Evolutionary conservation across 257 asterid species (phyloP).

Genomic region (Capsicum pubescens): DNA sequence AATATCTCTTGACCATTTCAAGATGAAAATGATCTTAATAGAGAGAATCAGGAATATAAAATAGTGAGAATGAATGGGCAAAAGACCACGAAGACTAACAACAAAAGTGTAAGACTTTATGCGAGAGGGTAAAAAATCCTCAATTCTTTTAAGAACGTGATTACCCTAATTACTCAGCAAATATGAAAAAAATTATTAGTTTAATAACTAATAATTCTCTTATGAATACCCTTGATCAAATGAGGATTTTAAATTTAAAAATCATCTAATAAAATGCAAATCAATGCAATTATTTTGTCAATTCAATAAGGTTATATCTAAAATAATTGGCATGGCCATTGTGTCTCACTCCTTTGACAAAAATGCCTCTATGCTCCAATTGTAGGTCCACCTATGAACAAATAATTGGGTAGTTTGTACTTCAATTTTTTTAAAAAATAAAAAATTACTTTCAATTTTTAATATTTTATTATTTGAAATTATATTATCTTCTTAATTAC

Average conservation of each 20-base stretch:
- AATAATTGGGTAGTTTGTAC: neutral
- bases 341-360: neutral
- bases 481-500: neutral
- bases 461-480: neutral
- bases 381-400: slow-evolving; percentile 23
- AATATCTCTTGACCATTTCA: neutral
- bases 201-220: neutral
- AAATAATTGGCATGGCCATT: slow-evolving; percentile 20
- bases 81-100: neutral
- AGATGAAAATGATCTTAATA: no score
- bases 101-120: neutral
- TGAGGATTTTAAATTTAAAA: neutral
- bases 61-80: neutral
- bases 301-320: slow-evolving; percentile 21
- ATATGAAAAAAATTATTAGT: neutral
- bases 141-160: neutral
- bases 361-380: slow-evolving; percentile 13
- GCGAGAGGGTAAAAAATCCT: neutral
- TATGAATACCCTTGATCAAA: neutral
- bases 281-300: neutral
- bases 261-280: neutral
- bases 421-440: neutral
- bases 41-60: neutral
- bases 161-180: neutral
- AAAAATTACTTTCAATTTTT: neutral